Conservation (phyloP, 768 basidiomycete species). For the Naganishia friedmannii region DNA sequence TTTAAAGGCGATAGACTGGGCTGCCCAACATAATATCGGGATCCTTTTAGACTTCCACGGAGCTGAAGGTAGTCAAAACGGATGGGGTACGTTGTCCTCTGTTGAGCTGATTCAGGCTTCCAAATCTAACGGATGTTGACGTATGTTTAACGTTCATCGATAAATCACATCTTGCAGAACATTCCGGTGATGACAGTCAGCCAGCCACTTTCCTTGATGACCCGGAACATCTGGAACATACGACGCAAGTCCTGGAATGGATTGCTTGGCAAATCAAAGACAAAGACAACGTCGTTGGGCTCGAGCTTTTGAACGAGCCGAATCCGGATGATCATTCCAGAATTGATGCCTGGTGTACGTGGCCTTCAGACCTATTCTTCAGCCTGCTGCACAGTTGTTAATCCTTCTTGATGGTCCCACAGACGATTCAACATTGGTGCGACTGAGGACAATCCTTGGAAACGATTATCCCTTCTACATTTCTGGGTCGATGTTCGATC, state of each 20-base stretch:
- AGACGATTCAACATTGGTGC: conserved; percentile 8
- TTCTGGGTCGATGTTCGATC: conserved; percentile 15
- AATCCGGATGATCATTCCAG: conserved; percentile 9
- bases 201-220: conserved; percentile 1
- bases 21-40: conserved; percentile 45
- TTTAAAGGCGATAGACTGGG: conserved; percentile 47
- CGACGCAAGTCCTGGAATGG: conserved; percentile 55
- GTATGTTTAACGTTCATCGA: neutral
- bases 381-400: neutral
- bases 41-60: conserved; percentile 48
- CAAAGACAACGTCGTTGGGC: conserved; percentile 50
- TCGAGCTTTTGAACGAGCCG: conserved; percentile 50
- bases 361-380: neutral
- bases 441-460: conserved; percentile 17
- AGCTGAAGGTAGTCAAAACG: conserved; percentile 24
- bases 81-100: conserved; percentile 2
- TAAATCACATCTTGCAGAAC: conserved; percentile 25
- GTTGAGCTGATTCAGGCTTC: neutral
- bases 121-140: neutral
- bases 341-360: conserved; percentile 22
- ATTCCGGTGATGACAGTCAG: conserved; percentile 36
- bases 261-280: conserved; percentile 47
- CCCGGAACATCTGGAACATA: conserved; percentile 32
- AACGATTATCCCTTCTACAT: conserved; percentile 29
- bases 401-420: neutral